Percentiles rank a stretch among this genome's conserved stretches.
Conservation (phyloP, 495 filamentous ascomycete genomes). For the Xylaria venustula region DNA sequence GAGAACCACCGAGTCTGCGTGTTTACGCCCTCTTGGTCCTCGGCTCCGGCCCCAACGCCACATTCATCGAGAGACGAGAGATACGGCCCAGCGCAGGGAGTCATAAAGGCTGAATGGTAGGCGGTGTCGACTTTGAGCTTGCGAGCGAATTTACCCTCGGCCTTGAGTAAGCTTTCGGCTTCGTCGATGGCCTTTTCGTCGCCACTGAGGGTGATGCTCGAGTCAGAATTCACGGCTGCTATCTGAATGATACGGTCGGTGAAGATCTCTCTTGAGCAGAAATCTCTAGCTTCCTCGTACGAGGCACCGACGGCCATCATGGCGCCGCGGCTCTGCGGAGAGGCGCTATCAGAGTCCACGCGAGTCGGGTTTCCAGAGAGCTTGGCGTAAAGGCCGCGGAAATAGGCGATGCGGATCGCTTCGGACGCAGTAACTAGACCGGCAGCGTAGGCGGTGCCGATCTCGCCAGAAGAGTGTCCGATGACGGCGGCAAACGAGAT, state of each 20-base stretch:
- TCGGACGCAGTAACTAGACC: no score
- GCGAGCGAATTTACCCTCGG: slow-evolving; percentile 41
- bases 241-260: not conserved
- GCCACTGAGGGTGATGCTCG: not conserved
- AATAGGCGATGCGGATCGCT: no score
- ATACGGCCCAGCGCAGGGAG: slow-evolving; percentile 37
- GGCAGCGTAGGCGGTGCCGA: no score
- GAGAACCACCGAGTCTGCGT: not conserved
- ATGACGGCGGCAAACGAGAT: no score
- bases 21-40: not conserved
- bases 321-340: no score
- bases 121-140: slow-evolving; percentile 46
- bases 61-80: not conserved
- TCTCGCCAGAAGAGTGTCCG: no score
- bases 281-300: not conserved
- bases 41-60: no score
- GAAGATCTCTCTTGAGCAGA: not conserved
- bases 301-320: not conserved
- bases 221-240: not conserved
- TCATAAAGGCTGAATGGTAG: slow-evolving; percentile 55
- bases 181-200: slow-evolving; percentile 29
- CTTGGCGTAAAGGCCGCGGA: no score
- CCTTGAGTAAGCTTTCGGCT: slow-evolving; percentile 40
- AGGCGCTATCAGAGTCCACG: no score
- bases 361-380: no score